Evolutionary conservation across 345 rosid genomes (phyloP).

Genomic region (Gossypium thurberi): DNA sequence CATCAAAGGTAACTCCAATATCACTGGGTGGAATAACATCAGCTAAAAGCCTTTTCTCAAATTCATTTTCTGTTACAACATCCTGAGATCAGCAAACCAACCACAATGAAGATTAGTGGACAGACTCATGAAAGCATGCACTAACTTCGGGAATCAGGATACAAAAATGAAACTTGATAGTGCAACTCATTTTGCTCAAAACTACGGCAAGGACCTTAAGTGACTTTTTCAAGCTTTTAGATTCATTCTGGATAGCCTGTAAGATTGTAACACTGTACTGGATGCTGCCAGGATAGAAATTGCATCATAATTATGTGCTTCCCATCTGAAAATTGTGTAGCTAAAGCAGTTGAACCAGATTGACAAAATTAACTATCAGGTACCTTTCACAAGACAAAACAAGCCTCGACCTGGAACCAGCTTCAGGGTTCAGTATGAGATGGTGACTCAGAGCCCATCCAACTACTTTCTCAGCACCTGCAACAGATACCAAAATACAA

Average conservation of each 20-base stretch:
- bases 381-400: slow-evolving; percentile 74
- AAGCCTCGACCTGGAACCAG: slow-evolving; percentile 45
- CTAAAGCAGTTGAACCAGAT: no score
- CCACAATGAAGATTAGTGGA: slow-evolving; percentile 9
- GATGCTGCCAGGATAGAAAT: slow-evolving; percentile 51
- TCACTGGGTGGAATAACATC: slow-evolving; percentile 83
- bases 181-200: background rate
- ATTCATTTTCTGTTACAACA: slow-evolving; percentile 75
- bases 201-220: slow-evolving; percentile 49
- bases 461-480: slow-evolving; percentile 81
- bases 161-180: background rate
- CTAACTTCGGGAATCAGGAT: background rate
- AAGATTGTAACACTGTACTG: slow-evolving; percentile 58
- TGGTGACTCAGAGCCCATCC: slow-evolving; percentile 86
- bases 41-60: slow-evolving; percentile 67
- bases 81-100: slow-evolving; percentile 44
- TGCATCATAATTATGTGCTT: slow-evolving; percentile 15
- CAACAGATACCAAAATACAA: slow-evolving; percentile 14
- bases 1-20: slow-evolving; percentile 83
- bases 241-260: slow-evolving; percentile 60
- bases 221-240: slow-evolving; percentile 74
- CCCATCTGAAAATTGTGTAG: no score
- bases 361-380: slow-evolving; percentile 15
- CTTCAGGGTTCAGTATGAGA: slow-evolving; percentile 61
- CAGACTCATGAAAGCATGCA: background rate